Evolutionary conservation across 352 stramenopile species (phyloP), one percentile per base, ranked within the genome.

Genomic region (Bremia lactucae): DNA sequence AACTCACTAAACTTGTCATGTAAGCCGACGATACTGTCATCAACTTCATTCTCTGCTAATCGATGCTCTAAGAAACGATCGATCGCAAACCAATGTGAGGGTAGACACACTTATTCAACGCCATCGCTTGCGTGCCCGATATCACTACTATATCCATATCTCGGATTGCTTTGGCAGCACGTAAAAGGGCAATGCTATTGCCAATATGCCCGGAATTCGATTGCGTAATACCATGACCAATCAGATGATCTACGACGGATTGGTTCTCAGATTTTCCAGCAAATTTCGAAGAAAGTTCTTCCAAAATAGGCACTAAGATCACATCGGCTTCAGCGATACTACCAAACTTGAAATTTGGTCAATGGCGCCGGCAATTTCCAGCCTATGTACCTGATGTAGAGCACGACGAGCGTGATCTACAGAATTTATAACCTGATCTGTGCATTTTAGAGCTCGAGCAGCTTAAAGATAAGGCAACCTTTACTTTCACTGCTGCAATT

Each of bases 321-420:
- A 21, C 2, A 33, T 42, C 36, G n/a, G n/a, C n/a, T 3, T 31
- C 20, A 6, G 31, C 36, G 21, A 42, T 42, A 9, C 36, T 20
- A 7, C 36, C 36, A 42, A 31, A 31, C 14, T 31, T 42, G 6
- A 42, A 42, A 42, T 42, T 7, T 42, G 36, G 14, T 42, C 36
- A 31, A 42, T 42, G 6, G 29, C 31, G 36, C 31, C 36, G 7
- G 36, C 36, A 31, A 42, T 42, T 31, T 20, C 13, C 6, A 23
- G 11, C 9, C 20, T 14, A n/a, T 31, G 14, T 4, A 42, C 24
- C 13, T 29, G 36, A 5, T 20, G 22, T 21, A 42, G 10, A 8
- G 13, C 11, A 23, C 36, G 14, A 42, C 21, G 36, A 31, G 36
- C 36, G 6, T 42, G 21, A 19, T 31, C 14, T 42, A 20, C 36